phyloP scores from a whole-genome alignment of 83 land plant species.

The Picea engelmannii region DNA sequence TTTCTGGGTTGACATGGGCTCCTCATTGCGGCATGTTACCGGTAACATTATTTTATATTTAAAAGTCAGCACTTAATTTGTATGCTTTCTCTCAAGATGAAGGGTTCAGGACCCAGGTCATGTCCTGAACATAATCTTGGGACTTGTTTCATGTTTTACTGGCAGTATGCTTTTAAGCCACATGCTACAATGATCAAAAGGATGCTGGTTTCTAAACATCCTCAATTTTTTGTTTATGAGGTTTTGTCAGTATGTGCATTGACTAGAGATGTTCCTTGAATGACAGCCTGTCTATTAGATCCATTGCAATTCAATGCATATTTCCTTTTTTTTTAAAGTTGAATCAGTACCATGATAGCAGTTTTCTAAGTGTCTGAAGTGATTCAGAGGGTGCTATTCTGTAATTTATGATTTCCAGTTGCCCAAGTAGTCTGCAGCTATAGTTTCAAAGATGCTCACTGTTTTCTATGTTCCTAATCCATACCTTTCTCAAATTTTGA shows the following conservation, averaged over 20 bases:
- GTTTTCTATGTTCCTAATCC: not conserved
- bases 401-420: not conserved
- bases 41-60: not conserved
- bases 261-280: not conserved
- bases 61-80: not conserved
- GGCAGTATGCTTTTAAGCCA: not conserved
- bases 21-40: not conserved
- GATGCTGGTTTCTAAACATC: not conserved
- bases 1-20: not conserved
- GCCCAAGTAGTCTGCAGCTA: not conserved
- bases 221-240: not conserved
- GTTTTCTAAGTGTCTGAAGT: no score
- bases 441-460: not conserved
- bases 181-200: not conserved
- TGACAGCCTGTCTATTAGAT: not conserved
- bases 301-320: not conserved
- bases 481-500: not conserved
- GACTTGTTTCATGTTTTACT: not conserved
- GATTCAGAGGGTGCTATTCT: no score
- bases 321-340: no score
- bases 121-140: not conserved
- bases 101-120: not conserved
- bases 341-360: no score
- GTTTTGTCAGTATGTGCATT: not conserved
- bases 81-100: not conserved